Evolutionary conservation across 2,329 filamentous ascomycete species (phyloP).

Genomic region (Trichoderma gracile): DNA sequence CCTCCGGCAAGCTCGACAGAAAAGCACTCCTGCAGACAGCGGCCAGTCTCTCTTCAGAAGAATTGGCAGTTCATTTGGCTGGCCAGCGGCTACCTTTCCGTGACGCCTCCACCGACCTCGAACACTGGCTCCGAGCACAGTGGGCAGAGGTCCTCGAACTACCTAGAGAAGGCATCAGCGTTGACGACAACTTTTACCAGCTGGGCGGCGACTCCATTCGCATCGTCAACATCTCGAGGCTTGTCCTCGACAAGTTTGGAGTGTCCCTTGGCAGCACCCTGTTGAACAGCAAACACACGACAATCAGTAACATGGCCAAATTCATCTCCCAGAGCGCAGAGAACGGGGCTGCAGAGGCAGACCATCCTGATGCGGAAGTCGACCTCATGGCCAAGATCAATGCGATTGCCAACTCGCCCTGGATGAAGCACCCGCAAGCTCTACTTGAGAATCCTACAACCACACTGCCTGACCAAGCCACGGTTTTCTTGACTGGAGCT

Average conservation of each 20-base stretch:
- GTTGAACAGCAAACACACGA: conserved; percentile 30
- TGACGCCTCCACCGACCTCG: conserved; percentile 3
- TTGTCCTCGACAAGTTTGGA: conserved; percentile 24
- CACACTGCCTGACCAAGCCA: conserved; percentile 11
- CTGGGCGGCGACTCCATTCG: conserved; percentile 27
- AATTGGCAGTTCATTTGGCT: neutral
- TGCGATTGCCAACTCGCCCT: neutral
- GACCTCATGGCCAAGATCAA: conserved; percentile 18
- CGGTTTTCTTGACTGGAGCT: conserved; percentile 19
- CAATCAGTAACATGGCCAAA: conserved; percentile 27
- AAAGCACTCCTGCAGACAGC: neutral
- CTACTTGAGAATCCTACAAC: conserved; percentile 6
- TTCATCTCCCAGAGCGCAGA: conserved; percentile 25
- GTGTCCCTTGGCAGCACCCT: conserved; percentile 27
- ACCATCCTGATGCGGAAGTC: neutral
- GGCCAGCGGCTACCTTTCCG: conserved; percentile 12
- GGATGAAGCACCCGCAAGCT: neutral
- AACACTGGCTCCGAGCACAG: conserved; percentile 3
- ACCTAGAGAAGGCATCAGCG: neutral
- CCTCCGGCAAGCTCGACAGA: conserved; percentile 1
- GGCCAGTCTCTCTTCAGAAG: neutral
- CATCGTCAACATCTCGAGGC: conserved; percentile 27
- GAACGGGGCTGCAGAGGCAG: neutral
- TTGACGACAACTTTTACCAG: conserved; percentile 20
- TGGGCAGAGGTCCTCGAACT: conserved; percentile 19